phyloP scores from a whole-genome alignment of 208 protist genomes.

The Vickermania ingenoplastis region DNA sequence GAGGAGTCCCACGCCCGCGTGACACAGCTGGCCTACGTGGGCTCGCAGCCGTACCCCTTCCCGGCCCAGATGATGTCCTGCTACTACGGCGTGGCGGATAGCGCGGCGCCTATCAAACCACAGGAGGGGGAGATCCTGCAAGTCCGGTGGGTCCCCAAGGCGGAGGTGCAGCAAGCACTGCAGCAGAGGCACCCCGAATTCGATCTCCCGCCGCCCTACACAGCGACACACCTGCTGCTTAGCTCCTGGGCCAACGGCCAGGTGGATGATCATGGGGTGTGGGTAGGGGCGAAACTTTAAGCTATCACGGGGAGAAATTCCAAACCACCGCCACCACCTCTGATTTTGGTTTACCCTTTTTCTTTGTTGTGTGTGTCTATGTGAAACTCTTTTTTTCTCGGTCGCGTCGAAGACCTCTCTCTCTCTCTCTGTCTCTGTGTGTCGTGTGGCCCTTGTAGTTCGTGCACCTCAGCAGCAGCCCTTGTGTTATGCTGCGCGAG shows the following conservation, averaged over 20 bases:
- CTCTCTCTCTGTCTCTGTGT: too few relatives aligned
- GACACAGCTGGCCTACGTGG: slow-evolving; percentile 31
- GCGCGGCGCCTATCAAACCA: slow-evolving; percentile 8
- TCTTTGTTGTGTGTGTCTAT: too few relatives aligned
- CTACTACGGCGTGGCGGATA: slow-evolving; percentile 41
- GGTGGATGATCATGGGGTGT: slow-evolving; percentile 8
- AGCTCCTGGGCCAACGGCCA: slow-evolving; percentile 24
- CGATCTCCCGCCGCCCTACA: slow-evolving; percentile 16
- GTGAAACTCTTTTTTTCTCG: too few relatives aligned
- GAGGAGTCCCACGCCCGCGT: slow-evolving; percentile 42
- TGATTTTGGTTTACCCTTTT: too few relatives aligned
- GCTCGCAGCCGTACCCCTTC: slow-evolving; percentile 44
- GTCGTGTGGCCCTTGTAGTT: too few relatives aligned
- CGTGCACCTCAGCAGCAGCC: too few relatives aligned
- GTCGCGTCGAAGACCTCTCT: too few relatives aligned
- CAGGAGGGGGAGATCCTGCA: slow-evolving; percentile 29
- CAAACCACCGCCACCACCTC: too few relatives aligned
- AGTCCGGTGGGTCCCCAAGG: slow-evolving; percentile 37
- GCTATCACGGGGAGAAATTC: too few relatives aligned
- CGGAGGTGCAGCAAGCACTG: slow-evolving; percentile 30
- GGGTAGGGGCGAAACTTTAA: too few relatives aligned
- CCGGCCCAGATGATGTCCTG: slow-evolving; percentile 36
- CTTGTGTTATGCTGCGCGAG: too few relatives aligned
- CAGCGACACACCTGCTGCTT: slow-evolving; percentile 26
- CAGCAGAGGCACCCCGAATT: slow-evolving; percentile 22